Evolutionary conservation across 2,329 filamentous ascomycete species (phyloP).

Genomic region (Cercospora sp.): DNA sequence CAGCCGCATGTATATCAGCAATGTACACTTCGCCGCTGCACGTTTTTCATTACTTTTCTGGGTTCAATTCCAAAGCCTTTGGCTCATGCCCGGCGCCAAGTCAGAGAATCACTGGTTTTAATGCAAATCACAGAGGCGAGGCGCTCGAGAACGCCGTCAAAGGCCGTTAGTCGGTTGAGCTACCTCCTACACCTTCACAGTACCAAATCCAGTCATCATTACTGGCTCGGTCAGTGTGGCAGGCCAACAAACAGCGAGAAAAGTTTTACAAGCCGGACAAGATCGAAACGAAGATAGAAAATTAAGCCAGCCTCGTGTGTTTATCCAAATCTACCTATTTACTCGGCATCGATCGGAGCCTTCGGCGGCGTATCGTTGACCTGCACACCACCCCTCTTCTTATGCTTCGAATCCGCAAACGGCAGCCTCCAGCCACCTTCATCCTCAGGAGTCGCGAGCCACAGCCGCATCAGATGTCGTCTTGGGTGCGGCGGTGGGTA

Average conservation of each 20-base stretch:
- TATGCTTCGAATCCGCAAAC: constrained; percentile 76
- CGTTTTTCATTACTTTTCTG: neutral
- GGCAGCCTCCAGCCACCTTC: constrained; percentile 86
- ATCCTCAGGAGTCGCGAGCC: constrained; percentile 76
- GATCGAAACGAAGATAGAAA: neutral
- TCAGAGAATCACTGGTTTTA: neutral
- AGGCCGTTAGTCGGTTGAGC: neutral
- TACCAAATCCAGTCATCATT: neutral
- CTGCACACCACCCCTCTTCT: constrained; percentile 86
- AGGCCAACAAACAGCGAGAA: neutral
- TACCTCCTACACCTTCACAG: neutral
- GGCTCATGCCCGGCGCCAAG: neutral
- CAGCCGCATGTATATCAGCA: neutral
- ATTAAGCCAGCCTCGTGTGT: neutral
- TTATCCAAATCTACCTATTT: constrained; percentile 29
- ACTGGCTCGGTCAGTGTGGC: neutral
- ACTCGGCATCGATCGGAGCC: constrained; percentile 76
- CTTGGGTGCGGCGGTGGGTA: constrained; percentile 66
- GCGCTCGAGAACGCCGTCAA: neutral
- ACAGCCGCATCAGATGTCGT: constrained; percentile 78
- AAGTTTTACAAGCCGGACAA: neutral
- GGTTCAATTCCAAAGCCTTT: neutral
- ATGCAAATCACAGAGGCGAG: neutral
- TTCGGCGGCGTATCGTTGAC: constrained; percentile 76
- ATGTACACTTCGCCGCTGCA: neutral